A percentile compares a stretch with the other conserved stretches of the same genome.
Conservation (phyloP, 768 basidiomycete species). For the Tylopilus rubrobrunneus region DNA sequence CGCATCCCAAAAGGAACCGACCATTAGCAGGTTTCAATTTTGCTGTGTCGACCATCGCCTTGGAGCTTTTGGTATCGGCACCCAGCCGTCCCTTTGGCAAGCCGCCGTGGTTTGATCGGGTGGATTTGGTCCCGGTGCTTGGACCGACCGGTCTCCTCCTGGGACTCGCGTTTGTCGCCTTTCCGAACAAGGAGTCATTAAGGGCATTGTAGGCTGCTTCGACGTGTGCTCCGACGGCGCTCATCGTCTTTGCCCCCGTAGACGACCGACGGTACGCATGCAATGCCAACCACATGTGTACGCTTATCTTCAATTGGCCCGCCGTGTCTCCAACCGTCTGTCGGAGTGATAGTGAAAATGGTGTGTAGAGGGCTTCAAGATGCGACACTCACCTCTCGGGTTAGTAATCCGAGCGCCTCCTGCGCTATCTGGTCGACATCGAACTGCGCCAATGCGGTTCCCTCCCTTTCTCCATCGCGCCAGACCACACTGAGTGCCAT, state of each 20-base stretch:
- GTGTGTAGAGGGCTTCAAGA: not conserved
- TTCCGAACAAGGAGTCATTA: constrained; percentile 32
- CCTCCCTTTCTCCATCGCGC: constrained; percentile 22
- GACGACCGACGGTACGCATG: constrained; percentile 59
- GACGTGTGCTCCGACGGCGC: constrained; percentile 46
- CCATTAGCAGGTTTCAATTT: constrained; percentile 46
- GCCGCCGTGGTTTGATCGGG: constrained; percentile 1
- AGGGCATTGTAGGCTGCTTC: constrained; percentile 52
- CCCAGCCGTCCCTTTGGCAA: constrained; percentile 38
- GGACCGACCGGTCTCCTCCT: constrained; percentile 22
- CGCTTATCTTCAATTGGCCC: constrained; percentile 49
- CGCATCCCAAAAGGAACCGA: constrained; percentile 1
- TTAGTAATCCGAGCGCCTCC: constrained; percentile 42
- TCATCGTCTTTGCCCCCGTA: constrained; percentile 35
- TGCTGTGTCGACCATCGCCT: constrained; percentile 27
- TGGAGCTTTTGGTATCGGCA: constrained; percentile 1
- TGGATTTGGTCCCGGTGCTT: constrained; percentile 11
- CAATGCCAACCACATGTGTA: constrained; percentile 67
- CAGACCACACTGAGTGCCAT: constrained; percentile 47
- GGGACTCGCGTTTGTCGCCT: constrained; percentile 11
- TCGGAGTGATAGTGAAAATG: not conserved
- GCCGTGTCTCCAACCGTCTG: constrained; percentile 31
- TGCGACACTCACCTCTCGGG: constrained; percentile 36
- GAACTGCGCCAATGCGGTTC: constrained; percentile 16
- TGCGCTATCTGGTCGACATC: constrained; percentile 36